Conservation (phyloP, 352 stramenopile genomes). For the Blastocystis sp. region DNA sequence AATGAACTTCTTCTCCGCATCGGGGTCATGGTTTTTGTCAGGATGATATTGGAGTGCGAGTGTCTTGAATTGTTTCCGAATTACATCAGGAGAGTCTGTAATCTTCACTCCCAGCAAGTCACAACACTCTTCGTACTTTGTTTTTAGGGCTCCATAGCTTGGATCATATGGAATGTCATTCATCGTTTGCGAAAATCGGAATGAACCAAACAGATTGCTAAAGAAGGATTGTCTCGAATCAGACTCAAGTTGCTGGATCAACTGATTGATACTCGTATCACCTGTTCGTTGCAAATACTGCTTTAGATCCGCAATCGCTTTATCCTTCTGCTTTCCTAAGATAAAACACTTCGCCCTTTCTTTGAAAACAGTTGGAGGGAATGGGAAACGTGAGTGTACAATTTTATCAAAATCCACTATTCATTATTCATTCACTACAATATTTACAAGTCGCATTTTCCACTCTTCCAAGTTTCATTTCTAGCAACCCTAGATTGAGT, state of each 20-base stretch:
- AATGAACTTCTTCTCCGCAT: slow-evolving; percentile 5
- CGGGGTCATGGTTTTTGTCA: background rate
- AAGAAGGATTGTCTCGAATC: background rate
- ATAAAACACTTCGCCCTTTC: background rate
- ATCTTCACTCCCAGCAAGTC: slow-evolving; percentile 19
- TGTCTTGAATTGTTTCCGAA: slow-evolving; percentile 15
- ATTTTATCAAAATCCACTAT: background rate
- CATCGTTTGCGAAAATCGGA: background rate
- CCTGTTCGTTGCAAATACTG: background rate
- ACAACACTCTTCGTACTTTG: slow-evolving; percentile 30
- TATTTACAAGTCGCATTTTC: too few relatives aligned
- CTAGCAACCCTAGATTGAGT: background rate
- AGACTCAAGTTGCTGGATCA: background rate
- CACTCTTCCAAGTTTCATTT: too few relatives aligned
- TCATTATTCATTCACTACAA: background rate
- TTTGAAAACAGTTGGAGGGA: background rate
- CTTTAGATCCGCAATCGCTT: background rate
- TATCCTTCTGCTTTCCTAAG: background rate
- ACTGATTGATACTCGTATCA: background rate
- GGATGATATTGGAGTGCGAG: slow-evolving; percentile 31
- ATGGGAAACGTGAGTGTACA: background rate
- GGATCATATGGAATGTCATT: background rate
- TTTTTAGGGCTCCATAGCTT: slow-evolving; percentile 19
- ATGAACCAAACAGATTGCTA: background rate
- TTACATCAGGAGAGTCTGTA: slow-evolving; percentile 1